Base-by-base conservation (phyloP, 106 monocot genomes). In the Dactylorhiza incarnata region DNA sequence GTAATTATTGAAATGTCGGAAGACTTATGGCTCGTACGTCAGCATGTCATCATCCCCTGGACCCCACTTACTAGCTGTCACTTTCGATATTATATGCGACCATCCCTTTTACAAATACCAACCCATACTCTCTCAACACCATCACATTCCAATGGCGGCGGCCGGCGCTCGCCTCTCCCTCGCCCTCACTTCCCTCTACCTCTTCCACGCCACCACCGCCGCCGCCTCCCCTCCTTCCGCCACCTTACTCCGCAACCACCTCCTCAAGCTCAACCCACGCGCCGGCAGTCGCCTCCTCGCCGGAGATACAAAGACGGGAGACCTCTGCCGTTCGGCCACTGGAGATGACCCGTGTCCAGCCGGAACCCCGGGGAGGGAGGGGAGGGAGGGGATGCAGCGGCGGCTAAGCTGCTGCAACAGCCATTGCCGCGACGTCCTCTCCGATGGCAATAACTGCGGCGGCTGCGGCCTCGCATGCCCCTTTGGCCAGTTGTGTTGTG, bases 401-500 rank as follows among this genome's bases (percentile, higher is more conserved):
- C 82, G 80, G 24, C 75, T 76, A 1, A 69, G 53, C 67, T 91
- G 91, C 76, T 85, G 91, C 67, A 79, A 78, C 62, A 82, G 55
- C 45, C 71, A 62, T 29, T 91, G 91, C 73, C 72, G 71, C 4
- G 70, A 85, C 49, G 62, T 86, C 53, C 81, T 83, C 25, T 29
- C 71, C 29, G 88, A 88, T 47, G 74, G 81, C 7, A 85, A 76
- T 82, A 83, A 92, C 79, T 89, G 92, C 79, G 89, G 92, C 4
- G 24, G 16, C 4, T 92, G 92, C 78, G 84, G 87, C 15, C 61
- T 22, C 48, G 71, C 46, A 54, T 92, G 92, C 75, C 45, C 74
- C 22, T 92, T 87, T 79, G 92, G 92, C 46, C 79, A 85, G 77
- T 80, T 92, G 24, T 92, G 92, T 79, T 92, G 92, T 79, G 58